Conservation (phyloP, 805 yeast genomes). For the Wickerhamiella hasegawae region DNA sequence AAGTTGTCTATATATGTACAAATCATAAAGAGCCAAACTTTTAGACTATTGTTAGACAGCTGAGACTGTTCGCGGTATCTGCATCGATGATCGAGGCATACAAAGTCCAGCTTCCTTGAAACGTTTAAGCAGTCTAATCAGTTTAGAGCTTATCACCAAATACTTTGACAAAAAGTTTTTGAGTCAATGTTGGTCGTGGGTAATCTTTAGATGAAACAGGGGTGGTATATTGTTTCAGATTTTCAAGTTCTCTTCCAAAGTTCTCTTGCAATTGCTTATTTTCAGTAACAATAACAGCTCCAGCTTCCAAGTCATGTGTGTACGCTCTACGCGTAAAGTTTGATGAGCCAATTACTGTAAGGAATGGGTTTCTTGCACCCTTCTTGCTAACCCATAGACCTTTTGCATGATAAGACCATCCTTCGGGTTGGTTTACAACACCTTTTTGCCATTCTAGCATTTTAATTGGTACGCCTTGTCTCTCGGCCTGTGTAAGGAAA, state of each 20-base stretch:
- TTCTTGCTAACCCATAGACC: slow-evolving; percentile 68
- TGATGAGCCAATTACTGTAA: slow-evolving; percentile 81
- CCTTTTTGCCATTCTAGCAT: slow-evolving; percentile 83
- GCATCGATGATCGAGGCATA: too few relatives aligned
- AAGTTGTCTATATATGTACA: too few relatives aligned
- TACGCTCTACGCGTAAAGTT: slow-evolving; percentile 88
- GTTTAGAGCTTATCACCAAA: slow-evolving; percentile 19
- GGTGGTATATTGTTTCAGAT: slow-evolving; percentile 38
- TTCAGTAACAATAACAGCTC: slow-evolving; percentile 61
- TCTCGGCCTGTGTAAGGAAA: slow-evolving; percentile 40
- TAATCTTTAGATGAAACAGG: slow-evolving; percentile 46
- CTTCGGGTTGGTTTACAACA: slow-evolving; percentile 57
- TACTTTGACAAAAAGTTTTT: slow-evolving; percentile 15
- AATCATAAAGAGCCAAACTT: too few relatives aligned
- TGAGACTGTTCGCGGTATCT: too few relatives aligned
- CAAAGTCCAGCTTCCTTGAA: too few relatives aligned
- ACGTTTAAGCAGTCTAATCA: background rate
- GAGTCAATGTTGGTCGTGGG: slow-evolving; percentile 45
- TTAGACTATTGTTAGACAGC: too few relatives aligned
- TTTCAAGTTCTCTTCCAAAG: slow-evolving; percentile 48
- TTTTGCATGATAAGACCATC: slow-evolving; percentile 98
- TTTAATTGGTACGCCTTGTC: slow-evolving; percentile 30
- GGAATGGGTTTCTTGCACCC: slow-evolving; percentile 32
- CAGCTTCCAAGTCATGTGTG: slow-evolving; percentile 72
- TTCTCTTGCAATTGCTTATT: slow-evolving; percentile 39